Evolutionary conservation across 2,329 filamentous ascomycete species (phyloP).

Genomic region (Trichoderma gracile): DNA sequence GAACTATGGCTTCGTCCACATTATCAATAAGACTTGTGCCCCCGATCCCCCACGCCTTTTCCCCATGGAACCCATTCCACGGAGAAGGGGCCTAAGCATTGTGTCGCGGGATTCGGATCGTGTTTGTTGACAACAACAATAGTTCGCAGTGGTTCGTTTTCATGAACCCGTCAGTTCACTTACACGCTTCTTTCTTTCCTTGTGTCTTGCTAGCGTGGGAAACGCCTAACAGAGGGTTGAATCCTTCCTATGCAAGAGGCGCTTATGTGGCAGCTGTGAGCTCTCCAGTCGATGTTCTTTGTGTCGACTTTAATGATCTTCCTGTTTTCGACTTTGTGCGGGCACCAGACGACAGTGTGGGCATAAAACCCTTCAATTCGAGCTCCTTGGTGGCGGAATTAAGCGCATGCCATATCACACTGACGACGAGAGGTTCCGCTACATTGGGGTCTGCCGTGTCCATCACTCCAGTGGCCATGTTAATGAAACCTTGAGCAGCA

Average conservation of each 20-base stretch:
- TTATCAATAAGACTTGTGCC: background rate
- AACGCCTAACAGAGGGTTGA: slow-evolving; percentile 29
- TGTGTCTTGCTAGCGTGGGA: slow-evolving; percentile 43
- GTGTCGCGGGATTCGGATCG: no score
- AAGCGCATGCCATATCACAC: no score
- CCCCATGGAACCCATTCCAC: background rate
- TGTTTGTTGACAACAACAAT: slow-evolving; percentile 27
- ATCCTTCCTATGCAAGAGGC: slow-evolving; percentile 37
- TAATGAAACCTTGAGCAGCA: no score
- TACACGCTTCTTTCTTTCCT: slow-evolving; percentile 43
- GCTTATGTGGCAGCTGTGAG: slow-evolving; percentile 40
- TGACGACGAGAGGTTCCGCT: no score
- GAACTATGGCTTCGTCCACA: background rate
- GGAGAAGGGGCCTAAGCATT: background rate
- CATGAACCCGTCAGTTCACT: slow-evolving; percentile 32
- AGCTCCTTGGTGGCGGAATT: no score
- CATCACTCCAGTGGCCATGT: no score
- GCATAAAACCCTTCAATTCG: no score
- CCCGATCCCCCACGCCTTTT: background rate
- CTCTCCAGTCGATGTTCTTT: slow-evolving; percentile 41
- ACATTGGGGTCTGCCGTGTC: no score
- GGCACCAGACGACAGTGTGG: slow-evolving; percentile 35
- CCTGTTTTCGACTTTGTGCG: slow-evolving; percentile 28
- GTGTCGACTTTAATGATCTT: slow-evolving; percentile 28
- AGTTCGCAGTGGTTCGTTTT: slow-evolving; percentile 36